Base-by-base conservation (phyloP, 148 eudicot species). In the Rhododendron mucronatum region DNA sequence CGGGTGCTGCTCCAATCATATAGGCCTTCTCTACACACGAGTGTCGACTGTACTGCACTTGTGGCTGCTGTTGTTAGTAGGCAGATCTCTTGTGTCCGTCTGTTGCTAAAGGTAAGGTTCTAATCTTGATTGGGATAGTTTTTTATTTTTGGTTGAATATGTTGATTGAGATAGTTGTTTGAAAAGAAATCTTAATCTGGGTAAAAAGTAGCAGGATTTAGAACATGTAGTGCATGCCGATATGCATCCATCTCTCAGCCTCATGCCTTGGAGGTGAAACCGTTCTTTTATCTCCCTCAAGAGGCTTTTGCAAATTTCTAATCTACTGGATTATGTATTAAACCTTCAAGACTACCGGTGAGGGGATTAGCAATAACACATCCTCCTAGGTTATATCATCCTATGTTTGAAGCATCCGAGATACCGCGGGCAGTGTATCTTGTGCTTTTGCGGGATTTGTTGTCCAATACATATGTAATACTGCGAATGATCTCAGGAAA, bases 11-110 rank as follows among this genome's bases (percentile, higher is more conserved):
- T 97, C 16, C 95, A 91, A 87, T 97, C 99, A 75, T 90, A 89
- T 45, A 94, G 90, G 88, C 99, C 99, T 81, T 91, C 93, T 88
- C 93, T 95, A 78, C 96, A 93, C 84, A 83, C 93, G 61, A 95
- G 92, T 83, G 86, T 90, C 53, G 90, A 94, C 89, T 97, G 97
- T 88, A 92, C 85, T 63, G 94, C 93, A 33, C 96, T 97, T 37
- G 96, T 92, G 63, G 99, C 97, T 84, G 99, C 99, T 82, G 88
- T 97, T 83, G 96, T 97, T 82, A 91, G 93, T 80, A 88, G 95
- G 89, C 99, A 95, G 87, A 88, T 91, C 73, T 87, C 95, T 48
- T 91, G 90, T 85, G 99, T 97, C 89, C 93, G 89, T 74, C 88
- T 91, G 75, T 89, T 97, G 83, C 90, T 97, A 84, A 93, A 93